Base-by-base conservation (phyloP, 495 filamentous ascomycete genomes). In the Hypoxylon cercidicola region DNA sequence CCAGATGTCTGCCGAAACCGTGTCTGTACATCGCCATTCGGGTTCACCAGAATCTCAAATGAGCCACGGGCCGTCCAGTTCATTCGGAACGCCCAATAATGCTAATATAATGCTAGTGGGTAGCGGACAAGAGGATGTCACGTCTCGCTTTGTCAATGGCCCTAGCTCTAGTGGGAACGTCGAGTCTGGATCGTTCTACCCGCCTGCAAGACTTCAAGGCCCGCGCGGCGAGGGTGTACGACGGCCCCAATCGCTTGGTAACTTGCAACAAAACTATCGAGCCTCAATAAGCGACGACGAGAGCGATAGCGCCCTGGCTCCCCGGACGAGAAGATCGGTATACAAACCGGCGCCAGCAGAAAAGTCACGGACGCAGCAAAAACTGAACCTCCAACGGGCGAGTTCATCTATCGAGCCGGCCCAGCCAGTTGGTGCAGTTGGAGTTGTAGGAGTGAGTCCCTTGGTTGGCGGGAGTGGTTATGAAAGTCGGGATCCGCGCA, bases 351-450 rank as follows among this genome's bases (percentile, higher is more conserved):
- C 74, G 45, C 80, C 80, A 4, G 76, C 81, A 0, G 83, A 85
- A 25, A 79, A 84, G 59, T 88, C 84, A 55, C 79, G 88, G 18
- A 90, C 86, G 4, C 88, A 91, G 71, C 88, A 90, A 67, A 91
- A 91, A 58, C 75, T 91, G 11, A 85, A 88, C 77, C 83, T 91
- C 1, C 87, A 90, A 72, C 80, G 88, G 19, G 88, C 86, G 13
- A 87, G 84, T 64, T 89, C 87, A 4, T 82, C 79, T 60, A 81
- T 89, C n/a, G 87, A 90, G 55, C 79, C 83, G 4, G 57, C 81
- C 10, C 79, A 81, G 28, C 75, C 75, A 19, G 79, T 78, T 7
- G 60, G 74, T 12, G 60, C 76, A 18, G 71, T 74, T 39, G 74
- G 77, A 15, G 69, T 76, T 44, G 70, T 71, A 6, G 73, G 74